Conservation (phyloP, 257 asterid genomes). For the Penstemon eatonii region DNA sequence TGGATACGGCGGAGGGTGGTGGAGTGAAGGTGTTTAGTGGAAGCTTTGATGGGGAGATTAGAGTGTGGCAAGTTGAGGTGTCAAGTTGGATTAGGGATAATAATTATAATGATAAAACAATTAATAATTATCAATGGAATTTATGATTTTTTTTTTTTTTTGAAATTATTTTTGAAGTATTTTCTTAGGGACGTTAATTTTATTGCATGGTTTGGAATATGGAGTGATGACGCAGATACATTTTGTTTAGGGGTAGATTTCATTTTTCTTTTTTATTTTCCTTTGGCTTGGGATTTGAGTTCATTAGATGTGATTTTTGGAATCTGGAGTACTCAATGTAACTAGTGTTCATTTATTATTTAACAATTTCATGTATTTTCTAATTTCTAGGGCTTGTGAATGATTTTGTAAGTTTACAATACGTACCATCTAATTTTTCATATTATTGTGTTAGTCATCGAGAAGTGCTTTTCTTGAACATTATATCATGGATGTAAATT, state of each 20-base stretch:
- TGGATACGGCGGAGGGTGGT: conserved; percentile 27
- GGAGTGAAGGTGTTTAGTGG: conserved; percentile 74
- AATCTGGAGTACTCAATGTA: too few relatives aligned
- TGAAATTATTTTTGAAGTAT: too few relatives aligned
- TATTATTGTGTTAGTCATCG: too few relatives aligned
- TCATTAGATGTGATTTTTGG: too few relatives aligned
- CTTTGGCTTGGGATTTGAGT: background rate
- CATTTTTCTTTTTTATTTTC: background rate
- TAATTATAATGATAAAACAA: background rate
- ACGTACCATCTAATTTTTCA: too few relatives aligned
- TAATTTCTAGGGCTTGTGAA: too few relatives aligned
- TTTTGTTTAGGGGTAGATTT: background rate
- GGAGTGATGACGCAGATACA: too few relatives aligned
- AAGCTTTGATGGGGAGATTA: conserved; percentile 83
- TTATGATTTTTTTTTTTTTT: background rate
- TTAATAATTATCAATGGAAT: background rate
- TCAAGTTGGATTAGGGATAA: conserved; percentile 14
- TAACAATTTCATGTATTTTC: too few relatives aligned
- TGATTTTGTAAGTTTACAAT: too few relatives aligned
- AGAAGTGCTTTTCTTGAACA: too few relatives aligned
- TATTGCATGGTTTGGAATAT: background rate
- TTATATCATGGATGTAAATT: too few relatives aligned
- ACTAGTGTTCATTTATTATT: too few relatives aligned
- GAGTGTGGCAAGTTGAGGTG: conserved; percentile 60
- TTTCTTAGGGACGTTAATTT: background rate